A percentile compares a stretch with the other conserved stretches of the same genome.
Evolutionary conservation across 2,329 filamentous ascomycete species (phyloP).

Genomic region (Trichophyton mentagrophytes): DNA sequence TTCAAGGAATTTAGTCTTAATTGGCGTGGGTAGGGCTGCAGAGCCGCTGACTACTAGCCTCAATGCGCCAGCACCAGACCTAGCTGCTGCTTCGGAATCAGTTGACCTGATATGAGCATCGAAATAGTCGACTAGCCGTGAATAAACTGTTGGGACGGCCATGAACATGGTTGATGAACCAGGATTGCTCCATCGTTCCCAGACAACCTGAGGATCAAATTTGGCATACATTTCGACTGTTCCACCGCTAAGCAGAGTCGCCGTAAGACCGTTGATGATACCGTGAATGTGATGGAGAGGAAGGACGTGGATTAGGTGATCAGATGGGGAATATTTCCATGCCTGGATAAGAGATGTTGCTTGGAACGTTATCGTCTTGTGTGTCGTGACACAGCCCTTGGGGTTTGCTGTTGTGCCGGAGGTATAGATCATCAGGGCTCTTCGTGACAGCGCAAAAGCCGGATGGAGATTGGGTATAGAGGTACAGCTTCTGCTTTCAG

Average conservation of each 20-base stretch:
- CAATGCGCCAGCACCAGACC: slow-evolving; percentile 23
- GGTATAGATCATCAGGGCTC: slow-evolving; percentile 33
- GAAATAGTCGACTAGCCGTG: slow-evolving; percentile 36
- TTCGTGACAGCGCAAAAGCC: slow-evolving; percentile 19
- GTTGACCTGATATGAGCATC: slow-evolving; percentile 28
- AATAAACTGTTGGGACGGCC: slow-evolving; percentile 41
- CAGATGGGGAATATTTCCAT: slow-evolving; percentile 31
- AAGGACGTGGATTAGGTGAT: slow-evolving; percentile 38
- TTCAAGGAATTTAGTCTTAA: slow-evolving; percentile 29
- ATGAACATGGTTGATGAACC: slow-evolving; percentile 37
- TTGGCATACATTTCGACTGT: slow-evolving; percentile 38
- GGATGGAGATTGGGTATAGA: slow-evolving; percentile 24
- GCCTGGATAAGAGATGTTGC: slow-evolving; percentile 22
- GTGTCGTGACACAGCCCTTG: slow-evolving; percentile 34
- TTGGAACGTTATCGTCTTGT: slow-evolving; percentile 29
- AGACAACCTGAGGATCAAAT: slow-evolving; percentile 35
- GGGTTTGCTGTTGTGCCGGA: slow-evolving; percentile 31
- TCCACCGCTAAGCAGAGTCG: slow-evolving; percentile 34
- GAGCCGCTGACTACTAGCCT: slow-evolving; percentile 32
- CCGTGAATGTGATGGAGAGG: slow-evolving; percentile 42
- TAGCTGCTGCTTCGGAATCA: slow-evolving; percentile 21
- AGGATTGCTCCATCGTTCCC: slow-evolving; percentile 33
- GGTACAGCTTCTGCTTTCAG: slow-evolving; percentile 10
- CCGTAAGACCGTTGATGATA: slow-evolving; percentile 38
- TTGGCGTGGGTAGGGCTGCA: slow-evolving; percentile 31